These are phyloP conservation scores for Mycothermus thermophilus DNA, from an alignment of 495 filamentous ascomycete genomes.

Conservation along the genomic window DNA sequence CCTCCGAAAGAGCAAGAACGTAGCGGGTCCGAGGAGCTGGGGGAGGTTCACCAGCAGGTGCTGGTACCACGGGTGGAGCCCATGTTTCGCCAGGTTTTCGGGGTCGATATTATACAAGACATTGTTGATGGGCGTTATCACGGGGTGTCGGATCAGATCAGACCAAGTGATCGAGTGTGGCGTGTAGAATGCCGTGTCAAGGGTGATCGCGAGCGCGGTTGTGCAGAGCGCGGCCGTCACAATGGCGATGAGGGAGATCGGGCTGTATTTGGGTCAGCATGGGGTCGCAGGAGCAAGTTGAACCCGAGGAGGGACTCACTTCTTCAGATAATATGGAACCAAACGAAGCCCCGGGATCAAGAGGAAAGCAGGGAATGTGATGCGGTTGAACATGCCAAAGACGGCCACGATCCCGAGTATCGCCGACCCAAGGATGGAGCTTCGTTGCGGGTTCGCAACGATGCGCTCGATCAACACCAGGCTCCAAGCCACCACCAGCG, in stretches of 20 bases:
- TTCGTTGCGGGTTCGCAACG: constrained; percentile 56
- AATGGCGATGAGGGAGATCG: constrained; percentile 50
- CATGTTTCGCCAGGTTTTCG: constrained; percentile 74
- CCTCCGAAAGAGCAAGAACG: constrained; percentile 49
- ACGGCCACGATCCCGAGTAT: constrained; percentile 68
- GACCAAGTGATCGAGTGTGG: constrained; percentile 41
- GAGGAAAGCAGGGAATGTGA: constrained; percentile 90
- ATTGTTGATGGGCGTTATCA: constrained; percentile 86
- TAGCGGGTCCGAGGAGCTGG: constrained; percentile 79
- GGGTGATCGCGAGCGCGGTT: constrained; percentile 53
- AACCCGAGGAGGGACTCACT: constrained; percentile 20
- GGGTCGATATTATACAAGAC: constrained; percentile 68
- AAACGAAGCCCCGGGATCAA: constrained; percentile 67
- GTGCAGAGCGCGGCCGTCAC: constrained; percentile 46
- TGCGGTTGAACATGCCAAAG: constrained; percentile 84
- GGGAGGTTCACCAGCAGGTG: constrained; percentile 77
- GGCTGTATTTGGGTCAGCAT: constrained; percentile 38
- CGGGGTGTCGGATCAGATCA: constrained; percentile 41
- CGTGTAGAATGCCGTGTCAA: constrained; percentile 76
- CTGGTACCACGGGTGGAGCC: constrained; percentile 83
- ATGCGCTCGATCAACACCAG: constrained; percentile 82
- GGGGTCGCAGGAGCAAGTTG: background rate
- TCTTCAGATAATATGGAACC: constrained; percentile 69
- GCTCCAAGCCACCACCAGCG: constrained; percentile 78
- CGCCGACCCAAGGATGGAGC: constrained; percentile 58